Percentiles rank a stretch among this genome's conserved stretches.
Conservation (phyloP, 352 stramenopile species). For the Globisporangium nodosum region DNA sequence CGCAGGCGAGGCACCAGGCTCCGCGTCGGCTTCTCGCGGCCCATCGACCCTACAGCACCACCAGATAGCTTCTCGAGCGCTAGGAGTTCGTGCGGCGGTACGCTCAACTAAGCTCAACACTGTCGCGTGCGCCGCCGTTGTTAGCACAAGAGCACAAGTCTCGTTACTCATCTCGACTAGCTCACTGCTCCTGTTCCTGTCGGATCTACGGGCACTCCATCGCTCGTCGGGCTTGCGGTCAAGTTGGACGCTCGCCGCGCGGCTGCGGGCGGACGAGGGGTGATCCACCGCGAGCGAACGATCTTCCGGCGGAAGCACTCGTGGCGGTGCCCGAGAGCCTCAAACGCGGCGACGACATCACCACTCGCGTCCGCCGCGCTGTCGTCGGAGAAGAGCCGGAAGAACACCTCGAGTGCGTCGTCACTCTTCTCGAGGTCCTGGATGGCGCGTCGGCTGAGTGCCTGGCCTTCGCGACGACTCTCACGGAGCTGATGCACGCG, state of each 20-base stretch:
- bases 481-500: slow-evolving; percentile 26
- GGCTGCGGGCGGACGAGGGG: slow-evolving; percentile 1
- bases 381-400: slow-evolving; percentile 20
- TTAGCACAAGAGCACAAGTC: no score
- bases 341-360: slow-evolving; percentile 11
- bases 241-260: slow-evolving; percentile 1
- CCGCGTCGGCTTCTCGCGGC: not conserved
- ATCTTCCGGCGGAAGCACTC: slow-evolving; percentile 43
- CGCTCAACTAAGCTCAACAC: no score
- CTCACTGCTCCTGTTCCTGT: no score
- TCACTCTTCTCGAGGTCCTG: slow-evolving; percentile 47
- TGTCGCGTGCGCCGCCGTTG: no score
- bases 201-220: no score
- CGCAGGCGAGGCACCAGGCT: slow-evolving; percentile 3
- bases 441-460: slow-evolving; percentile 23
- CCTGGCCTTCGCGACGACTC: slow-evolving; percentile 10
- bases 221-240: not conserved
- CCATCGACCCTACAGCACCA: not conserved
- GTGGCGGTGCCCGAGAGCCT: slow-evolving; percentile 39
- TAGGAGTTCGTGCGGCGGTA: no score
- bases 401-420: slow-evolving; percentile 31
- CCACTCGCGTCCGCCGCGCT: not conserved
- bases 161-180: no score
- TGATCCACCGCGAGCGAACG: slow-evolving; percentile 40
- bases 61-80: no score